Evolutionary conservation across 108 stramenopile species (phyloP), one percentile per base, ranked within the genome.

Genomic region (Schizochytrium sp.): DNA sequence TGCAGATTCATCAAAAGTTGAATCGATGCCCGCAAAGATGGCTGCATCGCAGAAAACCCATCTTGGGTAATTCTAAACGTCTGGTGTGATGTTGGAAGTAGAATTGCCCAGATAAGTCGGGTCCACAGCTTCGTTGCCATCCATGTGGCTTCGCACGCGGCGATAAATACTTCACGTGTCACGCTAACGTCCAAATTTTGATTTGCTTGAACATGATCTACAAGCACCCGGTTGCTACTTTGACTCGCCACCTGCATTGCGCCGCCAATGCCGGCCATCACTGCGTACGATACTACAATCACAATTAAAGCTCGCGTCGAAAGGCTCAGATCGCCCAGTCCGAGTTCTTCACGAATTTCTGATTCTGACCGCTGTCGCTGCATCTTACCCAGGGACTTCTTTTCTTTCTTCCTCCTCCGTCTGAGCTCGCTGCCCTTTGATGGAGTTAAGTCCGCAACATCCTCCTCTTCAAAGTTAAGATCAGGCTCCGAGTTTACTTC

Each of bases 11-110:
- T 13, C 15, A 83, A 40, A 28, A 83, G 28, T 38, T 55, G 50
- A 38, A 49, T 10, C 76, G 76, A 83, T 5, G 76, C 76, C 15
- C 76, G 76, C 38, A 83, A 10, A 47, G 76, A 83, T 47, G 76
- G 76, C 47, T 83, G 76, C 76, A 83, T 83, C n/a, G 76, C 76
- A 47, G 76, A 83, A 55, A 83, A 83, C 45, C 76, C 76, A 42
- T 83, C 76, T 40, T 83, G 49, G 3, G 76, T 83, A 53, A 83
- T 83, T 47, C 76, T 47, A 55, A 55, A 83, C 5, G 76, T 83
- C 76, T 83, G 76, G 3, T 83, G 76, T 40, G 76, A 83, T 8
- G 76, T 83, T 40, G 76, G 76, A 7, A 83, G 47, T 5, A 83
- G 50, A 3, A 83, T 83, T 0, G 76, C 76, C 47, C 47, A 49